Evolutionary conservation across 2,329 filamentous ascomycete genomes (phyloP).

Genomic region (Chrysoporthe cubensis): DNA sequence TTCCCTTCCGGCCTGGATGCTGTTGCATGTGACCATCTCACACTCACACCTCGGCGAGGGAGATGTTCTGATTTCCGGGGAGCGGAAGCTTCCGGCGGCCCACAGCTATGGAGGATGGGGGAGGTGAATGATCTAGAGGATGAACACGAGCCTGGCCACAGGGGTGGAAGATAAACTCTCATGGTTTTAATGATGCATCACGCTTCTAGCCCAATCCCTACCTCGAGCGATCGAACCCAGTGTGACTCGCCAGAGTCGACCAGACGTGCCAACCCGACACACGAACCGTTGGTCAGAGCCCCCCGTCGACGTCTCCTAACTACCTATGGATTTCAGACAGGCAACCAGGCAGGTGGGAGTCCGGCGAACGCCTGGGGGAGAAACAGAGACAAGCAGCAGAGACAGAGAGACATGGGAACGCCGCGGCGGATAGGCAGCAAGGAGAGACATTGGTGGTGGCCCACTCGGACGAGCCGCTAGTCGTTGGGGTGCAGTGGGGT

Average conservation of each 20-base stretch:
- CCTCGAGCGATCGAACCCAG: neutral
- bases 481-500: neutral
- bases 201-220: neutral
- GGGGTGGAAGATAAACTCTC: no score
- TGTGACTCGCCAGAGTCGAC: constrained; percentile 19
- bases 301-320: neutral
- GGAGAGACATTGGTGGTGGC: constrained; percentile 1
- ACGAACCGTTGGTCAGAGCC: constrained; percentile 27
- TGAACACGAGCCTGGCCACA: no score
- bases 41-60: no score
- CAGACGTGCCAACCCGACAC: neutral
- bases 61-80: no score
- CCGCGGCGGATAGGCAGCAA: neutral
- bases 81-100: neutral
- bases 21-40: no score
- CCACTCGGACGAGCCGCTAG: neutral
- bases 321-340: neutral
- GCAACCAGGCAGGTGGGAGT: constrained; percentile 1
- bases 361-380: constrained; percentile 25
- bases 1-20: no score
- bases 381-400: constrained; percentile 14
- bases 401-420: neutral
- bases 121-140: no score
- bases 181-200: no score
- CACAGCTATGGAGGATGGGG: no score